Evolutionary conservation across 139 green algal species (phyloP).

Genomic region (Eudorina sp.): DNA sequence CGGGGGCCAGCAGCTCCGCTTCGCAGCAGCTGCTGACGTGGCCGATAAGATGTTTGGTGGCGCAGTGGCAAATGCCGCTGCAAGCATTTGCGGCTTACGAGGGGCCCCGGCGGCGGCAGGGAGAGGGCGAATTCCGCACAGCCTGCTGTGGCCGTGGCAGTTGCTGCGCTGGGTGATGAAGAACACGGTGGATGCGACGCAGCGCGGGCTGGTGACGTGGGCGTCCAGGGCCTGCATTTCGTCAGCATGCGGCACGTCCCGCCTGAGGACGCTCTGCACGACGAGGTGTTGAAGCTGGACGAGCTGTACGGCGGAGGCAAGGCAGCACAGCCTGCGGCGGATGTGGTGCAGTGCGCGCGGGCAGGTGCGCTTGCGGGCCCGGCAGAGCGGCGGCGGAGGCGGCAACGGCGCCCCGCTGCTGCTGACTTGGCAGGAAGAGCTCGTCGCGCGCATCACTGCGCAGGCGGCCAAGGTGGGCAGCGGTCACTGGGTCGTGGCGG

Average conservation of each 20-base stretch:
- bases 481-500: not conserved
- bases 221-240: constrained; percentile 64
- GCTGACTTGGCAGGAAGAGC: too few relatives aligned
- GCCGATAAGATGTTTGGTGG: constrained; percentile 15
- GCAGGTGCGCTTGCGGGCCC: too few relatives aligned
- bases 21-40: constrained; percentile 46
- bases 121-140: too few relatives aligned
- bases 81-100: too few relatives aligned
- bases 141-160: too few relatives aligned
- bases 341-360: not conserved
- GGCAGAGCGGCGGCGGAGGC: too few relatives aligned
- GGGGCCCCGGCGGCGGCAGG: too few relatives aligned
- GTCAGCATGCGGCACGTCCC: constrained; percentile 24
- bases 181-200: constrained; percentile 66
- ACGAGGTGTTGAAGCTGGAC: constrained; percentile 57
- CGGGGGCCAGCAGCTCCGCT: constrained; percentile 57
- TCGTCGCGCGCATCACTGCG: too few relatives aligned
- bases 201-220: constrained; percentile 47
- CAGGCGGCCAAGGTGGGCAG: not conserved
- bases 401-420: too few relatives aligned
- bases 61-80: too few relatives aligned
- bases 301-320: constrained; percentile 40
- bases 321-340: not conserved
- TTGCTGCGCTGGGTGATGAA: constrained; percentile 69
- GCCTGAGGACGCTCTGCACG: constrained; percentile 51